phyloP scores from a whole-genome alignment of 108 stramenopile species.

The Stephanodiscus triporus region DNA sequence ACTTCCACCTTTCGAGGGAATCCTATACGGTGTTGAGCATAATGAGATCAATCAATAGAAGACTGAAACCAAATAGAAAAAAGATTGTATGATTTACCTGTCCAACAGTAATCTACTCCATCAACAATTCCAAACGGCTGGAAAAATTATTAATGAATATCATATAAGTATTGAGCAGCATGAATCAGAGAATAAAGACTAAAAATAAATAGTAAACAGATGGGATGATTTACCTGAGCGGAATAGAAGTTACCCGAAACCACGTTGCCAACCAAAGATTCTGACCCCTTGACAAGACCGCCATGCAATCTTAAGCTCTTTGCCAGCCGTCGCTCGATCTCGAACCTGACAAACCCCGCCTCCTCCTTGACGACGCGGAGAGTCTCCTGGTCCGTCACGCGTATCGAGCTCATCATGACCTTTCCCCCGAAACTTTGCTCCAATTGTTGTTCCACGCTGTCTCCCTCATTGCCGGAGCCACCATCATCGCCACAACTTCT shows the following conservation, averaged over 20 bases:
- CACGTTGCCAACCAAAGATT: constrained; percentile 74
- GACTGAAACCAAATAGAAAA: too few relatives aligned
- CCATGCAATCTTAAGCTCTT: constrained; percentile 74
- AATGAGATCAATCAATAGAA: too few relatives aligned
- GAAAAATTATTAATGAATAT: not conserved
- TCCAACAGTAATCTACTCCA: constrained; percentile 82
- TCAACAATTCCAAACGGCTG: constrained; percentile 85
- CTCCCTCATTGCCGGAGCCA: constrained; percentile 38
- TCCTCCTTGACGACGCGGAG: constrained; percentile 92
- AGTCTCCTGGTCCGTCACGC: constrained; percentile 84
- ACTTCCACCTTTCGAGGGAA: constrained; percentile 89
- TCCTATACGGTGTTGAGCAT: constrained; percentile 31
- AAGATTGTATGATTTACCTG: constrained; percentile 23
- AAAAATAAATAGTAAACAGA: not conserved
- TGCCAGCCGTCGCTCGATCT: constrained; percentile 92
- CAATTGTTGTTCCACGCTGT: constrained; percentile 10
- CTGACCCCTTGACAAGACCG: constrained; percentile 41
- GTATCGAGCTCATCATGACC: constrained; percentile 65
- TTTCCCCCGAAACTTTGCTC: constrained; percentile 44
- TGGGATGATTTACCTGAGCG: constrained; percentile 46
- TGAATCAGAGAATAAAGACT: not conserved
- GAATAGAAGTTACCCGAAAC: constrained; percentile 89
- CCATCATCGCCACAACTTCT: constrained; percentile 52
- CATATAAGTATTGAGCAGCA: not conserved
- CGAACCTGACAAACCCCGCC: constrained; percentile 94